Base-by-base conservation (phyloP, 2,329 filamentous ascomycete genomes). In the Dothideomycetes sp. region DNA sequence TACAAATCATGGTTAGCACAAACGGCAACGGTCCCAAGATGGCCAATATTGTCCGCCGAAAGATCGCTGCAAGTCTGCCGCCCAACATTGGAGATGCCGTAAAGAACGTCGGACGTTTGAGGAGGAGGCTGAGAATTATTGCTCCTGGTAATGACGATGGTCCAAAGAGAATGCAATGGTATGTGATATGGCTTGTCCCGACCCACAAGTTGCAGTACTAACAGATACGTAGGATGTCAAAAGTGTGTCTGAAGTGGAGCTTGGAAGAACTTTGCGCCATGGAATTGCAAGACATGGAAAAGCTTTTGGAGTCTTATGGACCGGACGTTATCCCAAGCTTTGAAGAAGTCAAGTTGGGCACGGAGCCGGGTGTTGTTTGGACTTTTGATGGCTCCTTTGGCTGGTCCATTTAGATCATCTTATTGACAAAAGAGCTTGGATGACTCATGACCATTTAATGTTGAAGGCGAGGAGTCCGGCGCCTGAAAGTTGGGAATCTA, bases 1-100 rank as follows among this genome's bases (percentile, higher is more conserved):
- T 98, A 46, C 91, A 98, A 68, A 82, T 98, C 55, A 98, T 98
- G 91, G 89, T 98, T 52, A 93, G 84, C 66, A 98, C 91, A 24
- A 98, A 96, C 60, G 91, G 91, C 38, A 95, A 94, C 59, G 91
- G 91, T 0, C 91, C 91, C 0, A 80, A 89, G 57, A 67, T 98
- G 48, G 91, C 91, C 8, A 89, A 85, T 51, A 80, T 88, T 33
- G 83, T 98, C 36, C 71, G 89, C 40, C 75, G 82, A 57, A 78
- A 83, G 57, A 94, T 98, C 49, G 88, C 86, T 13, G 72, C 69
- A 15, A 71, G 70, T 34, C 65, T 98, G 43, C 91, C 91, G 1
- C 65, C 68, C 13, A 86, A 91, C 49, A 82, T 84, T 20, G 91
- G 91, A 7, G 78, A 80, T 34, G 91, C 91, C 5, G 88, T 98